Evolutionary conservation across 2,329 filamentous ascomycete genomes (phyloP).

Genomic region (Sarocladium brachiariae): DNA sequence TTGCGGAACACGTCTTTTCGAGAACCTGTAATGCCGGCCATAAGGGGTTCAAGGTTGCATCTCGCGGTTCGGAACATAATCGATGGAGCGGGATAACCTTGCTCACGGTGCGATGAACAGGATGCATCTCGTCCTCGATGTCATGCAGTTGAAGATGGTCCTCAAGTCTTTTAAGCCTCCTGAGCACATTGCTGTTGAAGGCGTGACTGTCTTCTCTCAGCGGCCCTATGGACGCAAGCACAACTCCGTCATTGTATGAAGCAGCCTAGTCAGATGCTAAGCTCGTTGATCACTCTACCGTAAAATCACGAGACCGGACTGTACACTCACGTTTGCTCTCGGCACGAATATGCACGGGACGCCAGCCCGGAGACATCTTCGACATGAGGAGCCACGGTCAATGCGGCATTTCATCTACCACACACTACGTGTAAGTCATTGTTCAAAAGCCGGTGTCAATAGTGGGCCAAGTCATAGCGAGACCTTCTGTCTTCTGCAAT

Average conservation of each 20-base stretch:
- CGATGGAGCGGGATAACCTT: neutral
- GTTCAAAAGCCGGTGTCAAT: too few relatives aligned
- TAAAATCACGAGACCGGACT: too few relatives aligned
- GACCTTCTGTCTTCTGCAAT: constrained; percentile 7
- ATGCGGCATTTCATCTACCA: constrained; percentile 5
- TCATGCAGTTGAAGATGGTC: constrained; percentile 1
- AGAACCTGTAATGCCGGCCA: neutral
- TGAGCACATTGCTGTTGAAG: neutral
- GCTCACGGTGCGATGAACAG: too few relatives aligned
- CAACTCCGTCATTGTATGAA: neutral
- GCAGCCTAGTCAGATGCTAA: too few relatives aligned
- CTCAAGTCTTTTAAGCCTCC: constrained; percentile 1
- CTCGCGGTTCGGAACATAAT: neutral
- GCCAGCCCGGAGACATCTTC: constrained; percentile 1
- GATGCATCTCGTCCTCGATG: neutral
- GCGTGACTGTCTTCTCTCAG: neutral
- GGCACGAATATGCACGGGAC: constrained; percentile 1
- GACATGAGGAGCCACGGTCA: constrained; percentile 3
- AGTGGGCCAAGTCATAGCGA: too few relatives aligned
- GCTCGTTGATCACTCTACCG: too few relatives aligned
- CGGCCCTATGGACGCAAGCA: neutral
- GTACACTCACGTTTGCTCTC: neutral
- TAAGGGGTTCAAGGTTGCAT: neutral
- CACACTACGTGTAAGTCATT: neutral
- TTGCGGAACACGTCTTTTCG: neutral